These are phyloP conservation scores for Botrytis byssoidea DNA, from an alignment of 2,329 filamentous ascomycete genomes.

Conservation along the genomic window DNA sequence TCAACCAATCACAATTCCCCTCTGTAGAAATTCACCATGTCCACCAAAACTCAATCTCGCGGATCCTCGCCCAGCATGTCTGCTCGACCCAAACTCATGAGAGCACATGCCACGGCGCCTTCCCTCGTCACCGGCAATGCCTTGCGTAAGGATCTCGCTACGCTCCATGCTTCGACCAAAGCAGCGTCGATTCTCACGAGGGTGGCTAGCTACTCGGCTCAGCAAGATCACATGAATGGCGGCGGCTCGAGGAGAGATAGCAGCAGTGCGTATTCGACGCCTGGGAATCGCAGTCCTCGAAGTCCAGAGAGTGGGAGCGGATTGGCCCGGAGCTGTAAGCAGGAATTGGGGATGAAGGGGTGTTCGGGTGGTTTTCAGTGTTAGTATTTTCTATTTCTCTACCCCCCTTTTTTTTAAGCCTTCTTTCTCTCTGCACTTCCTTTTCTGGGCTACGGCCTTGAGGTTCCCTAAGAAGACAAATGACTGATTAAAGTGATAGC, in stretches of 20 bases:
- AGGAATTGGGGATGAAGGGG: slow-evolving; percentile 19
- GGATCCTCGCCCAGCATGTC: slow-evolving; percentile 43
- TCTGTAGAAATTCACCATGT: slow-evolving; percentile 35
- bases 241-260: slow-evolving; percentile 21
- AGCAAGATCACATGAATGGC: slow-evolving; percentile 38
- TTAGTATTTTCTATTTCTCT: slow-evolving; percentile 3
- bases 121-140: slow-evolving; percentile 57
- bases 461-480: neutral
- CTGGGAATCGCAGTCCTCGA: slow-evolving; percentile 17
- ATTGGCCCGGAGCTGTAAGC: slow-evolving; percentile 29
- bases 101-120: slow-evolving; percentile 56
- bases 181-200: slow-evolving; percentile 56
- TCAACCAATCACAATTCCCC: neutral
- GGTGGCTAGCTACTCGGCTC: slow-evolving; percentile 51
- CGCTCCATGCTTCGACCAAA: slow-evolving; percentile 48
- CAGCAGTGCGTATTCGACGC: slow-evolving; percentile 22
- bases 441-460: neutral
- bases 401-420: neutral
- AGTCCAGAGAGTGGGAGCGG: slow-evolving; percentile 31
- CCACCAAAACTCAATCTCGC: slow-evolving; percentile 40
- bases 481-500: slow-evolving; percentile 30
- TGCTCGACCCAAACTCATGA: slow-evolving; percentile 51
- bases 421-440: neutral
- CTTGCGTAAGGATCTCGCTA: slow-evolving; percentile 51
- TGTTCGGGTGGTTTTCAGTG: slow-evolving; percentile 8